Conservation (phyloP, 2,329 filamentous ascomycete species). For the Fusarium devonianum region DNA sequence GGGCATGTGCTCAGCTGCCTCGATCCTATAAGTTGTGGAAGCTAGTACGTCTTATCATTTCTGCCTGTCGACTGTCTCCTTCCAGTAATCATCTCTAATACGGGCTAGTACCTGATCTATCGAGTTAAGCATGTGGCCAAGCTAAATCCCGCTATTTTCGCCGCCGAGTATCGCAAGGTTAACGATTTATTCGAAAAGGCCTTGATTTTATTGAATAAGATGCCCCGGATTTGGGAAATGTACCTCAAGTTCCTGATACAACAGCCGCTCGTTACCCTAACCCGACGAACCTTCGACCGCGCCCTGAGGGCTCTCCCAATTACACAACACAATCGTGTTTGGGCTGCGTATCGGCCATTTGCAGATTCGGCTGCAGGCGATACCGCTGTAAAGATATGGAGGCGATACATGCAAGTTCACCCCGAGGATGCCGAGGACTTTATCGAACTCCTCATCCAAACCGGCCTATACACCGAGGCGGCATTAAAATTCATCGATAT, state of each 20-base stretch:
- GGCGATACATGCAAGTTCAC: conserved; percentile 95
- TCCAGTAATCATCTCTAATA: conserved; percentile 5
- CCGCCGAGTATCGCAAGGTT: conserved; percentile 87
- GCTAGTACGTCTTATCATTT: conserved; percentile 63
- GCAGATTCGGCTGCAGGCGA: conserved; percentile 89
- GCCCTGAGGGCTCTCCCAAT: conserved; percentile 90
- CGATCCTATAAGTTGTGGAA: conserved; percentile 99
- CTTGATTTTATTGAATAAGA: conserved; percentile 94
- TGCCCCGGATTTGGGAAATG: conserved; percentile 98
- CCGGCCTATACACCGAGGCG: conserved; percentile 87
- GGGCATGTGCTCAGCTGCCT: conserved; percentile 87
- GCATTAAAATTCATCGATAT: conserved; percentile 91
- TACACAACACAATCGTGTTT: conserved; percentile 95
- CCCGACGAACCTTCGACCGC: conserved; percentile 87
- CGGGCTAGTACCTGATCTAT: conserved; percentile 78
- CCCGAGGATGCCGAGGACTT: conserved; percentile 96
- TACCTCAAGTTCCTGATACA: conserved; percentile 89
- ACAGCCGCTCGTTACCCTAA: conserved; percentile 89
- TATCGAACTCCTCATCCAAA: conserved; percentile 84
- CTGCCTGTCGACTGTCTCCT: neutral
- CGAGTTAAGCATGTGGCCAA: conserved; percentile 81
- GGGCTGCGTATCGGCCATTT: conserved; percentile 89
- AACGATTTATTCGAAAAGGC: conserved; percentile 94
- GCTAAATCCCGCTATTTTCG: conserved; percentile 82
- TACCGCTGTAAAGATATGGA: conserved; percentile 92